Evolutionary conservation across 495 filamentous ascomycete genomes (phyloP), one percentile per base, ranked within the genome.

Genomic region (Achaetomiella virescens): DNA sequence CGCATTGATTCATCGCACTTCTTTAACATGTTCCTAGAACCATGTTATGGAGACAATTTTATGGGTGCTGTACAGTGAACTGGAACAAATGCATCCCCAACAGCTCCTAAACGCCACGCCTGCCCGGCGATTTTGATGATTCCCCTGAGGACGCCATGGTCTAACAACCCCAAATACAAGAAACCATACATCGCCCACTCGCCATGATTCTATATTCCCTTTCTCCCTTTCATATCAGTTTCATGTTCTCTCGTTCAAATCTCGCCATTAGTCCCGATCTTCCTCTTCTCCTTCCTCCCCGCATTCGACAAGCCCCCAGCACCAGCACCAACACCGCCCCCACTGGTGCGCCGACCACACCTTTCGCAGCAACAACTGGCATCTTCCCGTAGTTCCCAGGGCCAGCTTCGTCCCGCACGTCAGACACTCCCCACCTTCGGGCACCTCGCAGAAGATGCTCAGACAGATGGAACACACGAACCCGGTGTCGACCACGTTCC

Each of bases 381-480:
- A 81, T 85, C 4, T 75, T 75, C 38, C 86, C 87, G 60, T 89
- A 91, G 49, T 85, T 81, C 0, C 86, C 40, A 92, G 75, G 46
- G 85, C 81, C 41, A 98, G 76, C 63, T 85, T 81, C 29, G 89
- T 93, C 21, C 87, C 89, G 72, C 93, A 98, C n/a, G 93, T 96
- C 53, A 93, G 75, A 67, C 93, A 98, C 48, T 84, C 77, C 20
- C 83, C 85, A 15, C 76, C 82, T 8, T 61, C 52, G 15, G 74
- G 74, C 11, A 73, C 69, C 55, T 73, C 64, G 65, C 75, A 78
- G 60, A 78, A 78, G 55, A 77, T 98, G 71, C 89, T 93, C 60
- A 98, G 75, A 67, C 93, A 98, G 55, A 98, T 88, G 41, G 88
- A 92, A 75, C 93, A 98, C 41, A 98, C 95, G 65, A 86, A 98